phyloP scores from a whole-genome alignment of 352 stramenopile species.

The Phytophthora crassamura region DNA sequence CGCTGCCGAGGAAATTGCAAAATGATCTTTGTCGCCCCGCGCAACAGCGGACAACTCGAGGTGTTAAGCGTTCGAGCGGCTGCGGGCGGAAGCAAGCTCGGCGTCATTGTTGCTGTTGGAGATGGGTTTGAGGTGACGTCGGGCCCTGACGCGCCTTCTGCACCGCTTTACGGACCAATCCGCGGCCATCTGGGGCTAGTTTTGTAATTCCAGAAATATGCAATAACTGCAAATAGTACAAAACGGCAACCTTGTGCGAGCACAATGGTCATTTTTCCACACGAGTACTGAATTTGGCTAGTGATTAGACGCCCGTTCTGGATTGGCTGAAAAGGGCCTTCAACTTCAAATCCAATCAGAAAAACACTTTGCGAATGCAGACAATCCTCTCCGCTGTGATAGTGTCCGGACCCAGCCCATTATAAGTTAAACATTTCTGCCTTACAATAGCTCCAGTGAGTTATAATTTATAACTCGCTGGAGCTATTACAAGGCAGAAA shows the following conservation, averaged over 20 bases:
- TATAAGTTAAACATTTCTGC: no score
- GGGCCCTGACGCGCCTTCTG: conserved; percentile 21
- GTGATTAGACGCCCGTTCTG: conserved; percentile 32
- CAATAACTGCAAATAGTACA: conserved; percentile 29
- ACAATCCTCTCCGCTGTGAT: no score
- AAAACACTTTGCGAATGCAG: no score
- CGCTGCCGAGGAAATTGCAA: conserved; percentile 25
- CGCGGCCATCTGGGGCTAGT: neutral
- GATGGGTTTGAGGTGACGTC: conserved; percentile 25
- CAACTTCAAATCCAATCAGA: conserved; percentile 36
- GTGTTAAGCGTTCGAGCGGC: conserved; percentile 8
- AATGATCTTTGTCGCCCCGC: conserved; percentile 21
- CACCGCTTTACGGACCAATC: conserved; percentile 21
- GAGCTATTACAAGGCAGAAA: no score
- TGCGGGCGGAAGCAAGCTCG: neutral
- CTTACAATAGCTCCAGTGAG: no score
- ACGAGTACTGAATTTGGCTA: conserved; percentile 27
- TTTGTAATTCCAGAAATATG: neutral
- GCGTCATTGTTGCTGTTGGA: conserved; percentile 21
- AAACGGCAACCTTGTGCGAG: conserved; percentile 1
- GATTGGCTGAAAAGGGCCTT: conserved; percentile 17
- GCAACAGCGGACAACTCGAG: conserved; percentile 1
- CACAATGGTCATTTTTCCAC: neutral
- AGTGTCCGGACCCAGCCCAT: no score
- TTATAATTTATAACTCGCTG: no score